phyloP scores from a whole-genome alignment of 768 basidiomycete species.

The Boletus edulis region DNA sequence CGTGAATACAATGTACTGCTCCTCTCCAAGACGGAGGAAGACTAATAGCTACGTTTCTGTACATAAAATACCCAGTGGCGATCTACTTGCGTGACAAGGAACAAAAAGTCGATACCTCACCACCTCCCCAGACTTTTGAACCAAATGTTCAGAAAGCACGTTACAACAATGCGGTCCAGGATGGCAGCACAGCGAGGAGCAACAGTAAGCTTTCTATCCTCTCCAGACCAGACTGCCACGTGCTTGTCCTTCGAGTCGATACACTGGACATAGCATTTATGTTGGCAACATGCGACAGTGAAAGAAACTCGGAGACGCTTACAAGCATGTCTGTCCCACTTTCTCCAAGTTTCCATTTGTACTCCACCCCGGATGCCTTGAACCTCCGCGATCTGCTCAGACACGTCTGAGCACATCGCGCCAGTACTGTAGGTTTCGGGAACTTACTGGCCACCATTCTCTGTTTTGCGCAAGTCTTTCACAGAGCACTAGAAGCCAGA shows the following conservation, averaged over 20 bases:
- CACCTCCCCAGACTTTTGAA: constrained; percentile 42
- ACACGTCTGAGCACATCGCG: not conserved
- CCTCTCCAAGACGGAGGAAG: not conserved
- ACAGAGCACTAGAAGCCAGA: constrained; percentile 34
- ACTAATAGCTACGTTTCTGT: constrained; percentile 2
- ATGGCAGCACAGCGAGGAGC: constrained; percentile 37
- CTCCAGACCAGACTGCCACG: constrained; percentile 47
- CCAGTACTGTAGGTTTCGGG: not conserved
- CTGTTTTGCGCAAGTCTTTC: constrained; percentile 46
- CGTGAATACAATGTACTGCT: constrained; percentile 13
- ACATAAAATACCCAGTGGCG: constrained; percentile 1
- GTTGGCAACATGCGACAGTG: not conserved
- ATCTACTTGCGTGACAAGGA: not conserved
- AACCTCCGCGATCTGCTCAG: constrained; percentile 50
- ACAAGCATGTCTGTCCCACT: constrained; percentile 46
- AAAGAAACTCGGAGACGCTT: constrained; percentile 17
- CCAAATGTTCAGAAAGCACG: constrained; percentile 54
- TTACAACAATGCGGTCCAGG: constrained; percentile 52
- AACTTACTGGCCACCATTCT: constrained; percentile 52
- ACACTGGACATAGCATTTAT: constrained; percentile 37
- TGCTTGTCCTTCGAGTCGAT: constrained; percentile 46
- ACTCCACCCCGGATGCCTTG: constrained; percentile 45
- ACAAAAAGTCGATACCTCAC: constrained; percentile 25
- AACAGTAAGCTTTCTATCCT: constrained; percentile 39
- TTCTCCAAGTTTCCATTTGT: constrained; percentile 55